Evolutionary conservation across 2,329 filamentous ascomycete genomes (phyloP).

Genomic region (Colletotrichum chrysophilum): DNA sequence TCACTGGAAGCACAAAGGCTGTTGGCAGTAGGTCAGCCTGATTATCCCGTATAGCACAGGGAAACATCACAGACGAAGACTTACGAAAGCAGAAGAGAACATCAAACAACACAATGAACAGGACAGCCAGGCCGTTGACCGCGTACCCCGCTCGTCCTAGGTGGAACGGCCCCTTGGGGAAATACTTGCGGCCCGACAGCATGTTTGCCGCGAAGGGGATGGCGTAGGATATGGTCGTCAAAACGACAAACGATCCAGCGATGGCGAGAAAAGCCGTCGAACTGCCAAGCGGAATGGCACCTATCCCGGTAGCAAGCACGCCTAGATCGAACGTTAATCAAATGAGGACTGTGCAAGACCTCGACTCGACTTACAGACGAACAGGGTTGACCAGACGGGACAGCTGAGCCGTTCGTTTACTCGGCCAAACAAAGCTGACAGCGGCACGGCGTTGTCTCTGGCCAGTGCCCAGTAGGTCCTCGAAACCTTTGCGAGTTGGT

Average conservation of each 20-base stretch:
- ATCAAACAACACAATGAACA: conserved; percentile 60
- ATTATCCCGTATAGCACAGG: too few relatives aligned
- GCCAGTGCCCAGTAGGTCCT: conserved; percentile 57
- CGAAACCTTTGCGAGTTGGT: conserved; percentile 17
- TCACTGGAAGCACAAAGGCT: conserved; percentile 48
- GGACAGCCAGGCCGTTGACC: conserved; percentile 54
- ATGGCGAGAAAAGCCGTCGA: conserved; percentile 61
- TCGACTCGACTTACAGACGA: conserved; percentile 41
- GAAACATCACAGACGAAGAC: conserved; percentile 23
- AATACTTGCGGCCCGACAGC: conserved; percentile 53
- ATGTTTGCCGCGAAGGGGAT: conserved; percentile 56
- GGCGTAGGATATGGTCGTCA: conserved; percentile 60
- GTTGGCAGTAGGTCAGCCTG: not conserved
- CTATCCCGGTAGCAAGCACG: conserved; percentile 55
- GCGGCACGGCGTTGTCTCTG: conserved; percentile 66
- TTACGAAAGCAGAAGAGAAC: conserved; percentile 67
- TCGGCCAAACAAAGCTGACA: conserved; percentile 31
- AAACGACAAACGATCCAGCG: conserved; percentile 62
- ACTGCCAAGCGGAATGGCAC: conserved; percentile 61
- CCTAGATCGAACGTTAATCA: conserved; percentile 25
- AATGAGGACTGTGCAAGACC: not conserved
- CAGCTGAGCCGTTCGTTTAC: conserved; percentile 62
- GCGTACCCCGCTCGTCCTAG: conserved; percentile 54
- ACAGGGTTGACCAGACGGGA: conserved; percentile 63
- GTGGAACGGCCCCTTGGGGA: conserved; percentile 58